Evolutionary conservation across 208 protist species (phyloP), one percentile per base, ranked within the genome.

Genomic region (Trypanosomatidae sp.): DNA sequence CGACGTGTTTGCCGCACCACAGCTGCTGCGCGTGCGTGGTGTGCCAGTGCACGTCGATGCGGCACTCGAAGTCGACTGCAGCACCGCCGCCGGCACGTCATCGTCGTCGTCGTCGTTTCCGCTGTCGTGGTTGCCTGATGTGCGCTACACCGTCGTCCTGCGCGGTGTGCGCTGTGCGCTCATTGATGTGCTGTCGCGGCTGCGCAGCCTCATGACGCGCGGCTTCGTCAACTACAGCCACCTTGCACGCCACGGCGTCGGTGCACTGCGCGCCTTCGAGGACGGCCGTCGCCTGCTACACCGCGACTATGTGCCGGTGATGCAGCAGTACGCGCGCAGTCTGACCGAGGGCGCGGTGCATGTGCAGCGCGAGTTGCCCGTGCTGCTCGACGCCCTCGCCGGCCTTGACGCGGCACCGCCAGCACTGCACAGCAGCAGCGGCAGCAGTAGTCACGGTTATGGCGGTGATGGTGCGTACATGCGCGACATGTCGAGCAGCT

Each of bases 141-240:
- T 80, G 5, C 59, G 48, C 20, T 88, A 82, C 58, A 86, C 77
- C 1, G 48, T 92, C 19, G 52, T 80, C 6, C 51, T 92, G 26
- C 72, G 83, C 42, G 66, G 81, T 37, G 53, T 88, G 20, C 53
- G 56, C 18, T 58, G 74, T 25, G 62, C 64, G 44, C 55, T 92
- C 10, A 50, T 61, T 1, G 71, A 84, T 43, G 48, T 92, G n/a
- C 65, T 92, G 38, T 61, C 68, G 1, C 62, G 59, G 37, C 65
- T 92, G 8, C 67, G 69, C 18, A 43, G 43, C 21, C 11, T 92
- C 1, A 39, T 46, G 24, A 26, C 32, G 13, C 21, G 56, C 33
- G 83, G 83, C 6, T 76, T 83, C 33, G 19, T 84, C 11, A 92
- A 92, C 59, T 92, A 86, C 65, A 50, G 41, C 7, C 78, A 92